Percentiles rank a stretch among this genome's conserved stretches.
These are phyloP conservation scores for Suhomyces bribrorum DNA, from an alignment of 1,139 yeast species.

Conservation along the genomic window DNA sequence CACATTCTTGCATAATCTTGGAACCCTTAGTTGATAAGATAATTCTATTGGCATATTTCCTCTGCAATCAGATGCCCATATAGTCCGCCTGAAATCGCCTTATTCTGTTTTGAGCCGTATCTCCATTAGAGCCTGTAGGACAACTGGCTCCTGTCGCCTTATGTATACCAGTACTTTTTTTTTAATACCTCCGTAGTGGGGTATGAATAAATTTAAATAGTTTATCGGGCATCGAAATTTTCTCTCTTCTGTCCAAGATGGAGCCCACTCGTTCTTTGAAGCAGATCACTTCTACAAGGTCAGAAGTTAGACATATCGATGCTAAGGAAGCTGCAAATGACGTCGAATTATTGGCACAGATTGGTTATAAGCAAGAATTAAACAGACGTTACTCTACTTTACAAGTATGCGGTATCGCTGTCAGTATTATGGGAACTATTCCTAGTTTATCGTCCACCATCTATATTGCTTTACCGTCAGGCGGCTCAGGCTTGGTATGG, in stretches of 20 bases:
- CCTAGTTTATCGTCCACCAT: slow-evolving; percentile 48
- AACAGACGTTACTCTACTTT: slow-evolving; percentile 47
- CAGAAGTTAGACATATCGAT: slow-evolving; percentile 20
- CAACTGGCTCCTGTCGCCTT: background rate
- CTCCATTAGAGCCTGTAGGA: background rate
- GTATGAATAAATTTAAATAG: no score
- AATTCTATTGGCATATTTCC: background rate
- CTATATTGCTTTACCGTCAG: slow-evolving; percentile 44
- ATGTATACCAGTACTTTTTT: background rate
- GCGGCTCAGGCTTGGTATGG: slow-evolving; percentile 64
- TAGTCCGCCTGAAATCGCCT: background rate
- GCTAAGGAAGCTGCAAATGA: slow-evolving; percentile 35
- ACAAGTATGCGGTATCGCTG: slow-evolving; percentile 56
- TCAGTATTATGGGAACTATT: slow-evolving; percentile 53
- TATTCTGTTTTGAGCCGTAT: background rate
- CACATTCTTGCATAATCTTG: no score
- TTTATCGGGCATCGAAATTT: no score
- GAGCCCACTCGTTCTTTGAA: slow-evolving; percentile 1
- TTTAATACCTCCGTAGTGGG: no score
- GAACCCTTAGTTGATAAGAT: no score
- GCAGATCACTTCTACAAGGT: slow-evolving; percentile 4
- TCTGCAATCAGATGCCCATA: no score
- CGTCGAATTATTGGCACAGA: slow-evolving; percentile 51
- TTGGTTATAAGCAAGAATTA: slow-evolving; percentile 55
- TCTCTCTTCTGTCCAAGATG: no score